Evolutionary conservation across 177 flowering plant genomes (phyloP), one percentile per base, ranked within the genome.

Genomic region (Vitis hybrid): DNA sequence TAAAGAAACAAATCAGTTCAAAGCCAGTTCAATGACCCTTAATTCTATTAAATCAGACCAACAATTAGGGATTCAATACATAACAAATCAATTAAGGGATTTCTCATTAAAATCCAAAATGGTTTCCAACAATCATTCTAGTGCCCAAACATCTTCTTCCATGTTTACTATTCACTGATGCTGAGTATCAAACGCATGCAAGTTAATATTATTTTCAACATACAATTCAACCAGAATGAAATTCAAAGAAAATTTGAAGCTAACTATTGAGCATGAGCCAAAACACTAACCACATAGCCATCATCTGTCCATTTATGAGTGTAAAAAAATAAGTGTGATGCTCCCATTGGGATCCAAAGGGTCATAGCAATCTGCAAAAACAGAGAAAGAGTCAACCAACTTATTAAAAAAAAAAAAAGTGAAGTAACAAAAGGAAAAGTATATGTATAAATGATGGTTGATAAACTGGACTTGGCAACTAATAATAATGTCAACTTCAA

Each of bases 311-410:
- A 80, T 51, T 71, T 7, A 22, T 54, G 11, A 62, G 82, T 82
- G 60, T 88, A 87, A 26, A 83, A 83, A 84, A 61, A 82, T 84
- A 39, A 88, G 74, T 6, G 90, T 82, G 26, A 88, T 71, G 68
- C 84, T 88, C 58, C 93, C 87, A 62, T 74, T 77, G 8, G 93
- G 90, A 80, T 88, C 92, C 83, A 88, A 61, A 18, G 87, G 87
- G 55, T 88, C 90, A 67, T 77, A 86, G 73, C 86, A 82, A 75
- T 83, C 87, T 88, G 81, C 72, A 78, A 55, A 60, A 16, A 18
- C n/a, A 70, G 3, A 16, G 60, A 60, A 74, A 59, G 10, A 14
- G 7, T 13, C 67, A 73, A 19, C 15, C 45, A 10, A 16, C 1
- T 10, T 16, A 2, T 5, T 13, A n/a, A 1, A 48, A 67, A 70